Evolutionary conservation across 1,284 basidiomycete species (phyloP).

Genomic region (Thecaphora thlaspeos): DNA sequence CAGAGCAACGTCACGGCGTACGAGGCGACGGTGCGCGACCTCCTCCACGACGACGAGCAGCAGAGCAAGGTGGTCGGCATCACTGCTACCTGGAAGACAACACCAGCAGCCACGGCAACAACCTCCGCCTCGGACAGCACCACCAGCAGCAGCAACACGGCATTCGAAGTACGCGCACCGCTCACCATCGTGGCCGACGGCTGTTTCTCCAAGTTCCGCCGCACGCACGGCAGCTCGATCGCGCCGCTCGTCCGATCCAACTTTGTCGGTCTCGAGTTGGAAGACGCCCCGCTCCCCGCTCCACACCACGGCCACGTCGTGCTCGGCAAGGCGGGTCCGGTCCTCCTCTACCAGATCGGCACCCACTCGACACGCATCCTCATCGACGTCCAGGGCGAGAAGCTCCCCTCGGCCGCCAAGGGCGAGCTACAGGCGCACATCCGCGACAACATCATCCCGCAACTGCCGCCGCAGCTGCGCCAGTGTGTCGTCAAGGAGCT

Average conservation of each 20-base stretch:
- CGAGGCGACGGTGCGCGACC: constrained; percentile 47
- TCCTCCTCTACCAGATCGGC: constrained; percentile 84
- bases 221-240: constrained; percentile 60
- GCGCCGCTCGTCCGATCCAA: constrained; percentile 67
- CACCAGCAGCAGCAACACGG: no score
- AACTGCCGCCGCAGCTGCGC: constrained; percentile 49
- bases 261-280: constrained; percentile 78
- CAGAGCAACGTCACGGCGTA: constrained; percentile 40
- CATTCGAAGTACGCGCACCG: constrained; percentile 65
- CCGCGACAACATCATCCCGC: constrained; percentile 43
- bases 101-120: no score
- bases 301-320: constrained; percentile 84
- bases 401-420: constrained; percentile 73
- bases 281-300: constrained; percentile 74
- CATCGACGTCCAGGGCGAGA: constrained; percentile 77
- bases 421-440: constrained; percentile 59
- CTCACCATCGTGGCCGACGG: constrained; percentile 90
- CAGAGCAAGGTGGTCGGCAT: constrained; percentile 38
- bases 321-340: constrained; percentile 71
- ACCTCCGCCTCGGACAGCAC: no score
- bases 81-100: constrained; percentile 34
- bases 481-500: constrained; percentile 39
- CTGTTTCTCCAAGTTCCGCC: constrained; percentile 83
- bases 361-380: constrained; percentile 80
- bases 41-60: constrained; percentile 28